phyloP scores from a whole-genome alignment of 2,329 filamentous ascomycete genomes.

The Setomelanomma holmii region DNA sequence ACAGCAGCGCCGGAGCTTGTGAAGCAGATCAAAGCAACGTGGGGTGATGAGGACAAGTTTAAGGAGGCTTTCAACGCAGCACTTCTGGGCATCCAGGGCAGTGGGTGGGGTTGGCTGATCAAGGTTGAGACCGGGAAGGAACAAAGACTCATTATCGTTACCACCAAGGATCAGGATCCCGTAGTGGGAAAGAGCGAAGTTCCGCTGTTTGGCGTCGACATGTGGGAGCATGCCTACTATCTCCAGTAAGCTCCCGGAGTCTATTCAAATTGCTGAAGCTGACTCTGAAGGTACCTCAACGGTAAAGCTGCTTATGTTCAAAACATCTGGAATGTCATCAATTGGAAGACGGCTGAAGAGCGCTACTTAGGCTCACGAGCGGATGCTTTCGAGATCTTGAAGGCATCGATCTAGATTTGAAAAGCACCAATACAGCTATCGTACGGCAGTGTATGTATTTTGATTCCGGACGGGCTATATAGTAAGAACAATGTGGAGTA shows the following conservation, averaged over 20 bases:
- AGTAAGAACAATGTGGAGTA: conserved; percentile 28
- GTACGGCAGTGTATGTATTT: too few relatives aligned
- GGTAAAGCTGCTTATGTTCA: conserved; percentile 77
- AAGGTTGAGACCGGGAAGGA: conserved; percentile 65
- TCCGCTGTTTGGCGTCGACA: conserved; percentile 81
- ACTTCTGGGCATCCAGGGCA: conserved; percentile 77
- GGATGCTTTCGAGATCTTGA: conserved; percentile 49
- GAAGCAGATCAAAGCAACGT: conserved; percentile 68
- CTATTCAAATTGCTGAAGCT: neutral
- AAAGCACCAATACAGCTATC: too few relatives aligned
- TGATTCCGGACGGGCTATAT: too few relatives aligned
- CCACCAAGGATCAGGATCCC: conserved; percentile 87
- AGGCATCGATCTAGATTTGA: conserved; percentile 37
- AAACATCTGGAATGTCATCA: conserved; percentile 80
- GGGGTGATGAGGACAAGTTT: conserved; percentile 73
- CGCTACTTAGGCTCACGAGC: conserved; percentile 61
- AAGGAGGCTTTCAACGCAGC: conserved; percentile 69
- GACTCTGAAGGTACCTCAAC: conserved; percentile 69
- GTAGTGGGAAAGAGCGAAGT: conserved; percentile 67
- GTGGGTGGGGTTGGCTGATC: conserved; percentile 88
- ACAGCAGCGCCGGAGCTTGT: conserved; percentile 64
- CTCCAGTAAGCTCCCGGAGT: conserved; percentile 62
- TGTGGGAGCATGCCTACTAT: conserved; percentile 96
- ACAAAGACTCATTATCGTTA: conserved; percentile 69
- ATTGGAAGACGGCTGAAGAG: conserved; percentile 74